These are phyloP conservation scores for Venturia asperata DNA, from an alignment of 2,329 filamentous ascomycete genomes.

Conservation along the genomic window DNA sequence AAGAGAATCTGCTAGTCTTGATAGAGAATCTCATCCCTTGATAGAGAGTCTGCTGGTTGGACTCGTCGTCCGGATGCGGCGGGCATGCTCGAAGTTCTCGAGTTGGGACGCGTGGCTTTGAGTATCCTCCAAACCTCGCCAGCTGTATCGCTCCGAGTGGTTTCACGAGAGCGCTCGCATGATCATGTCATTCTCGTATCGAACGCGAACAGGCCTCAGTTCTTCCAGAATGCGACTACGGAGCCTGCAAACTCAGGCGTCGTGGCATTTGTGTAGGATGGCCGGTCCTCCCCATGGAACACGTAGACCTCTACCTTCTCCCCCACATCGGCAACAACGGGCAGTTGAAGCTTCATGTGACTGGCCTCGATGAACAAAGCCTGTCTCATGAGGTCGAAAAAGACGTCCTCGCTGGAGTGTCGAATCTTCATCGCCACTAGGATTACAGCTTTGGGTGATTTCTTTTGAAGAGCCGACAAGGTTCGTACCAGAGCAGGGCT, in stretches of 20 bases:
- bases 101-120: neutral
- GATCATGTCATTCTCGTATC: too few relatives aligned
- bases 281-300: constrained; percentile 15
- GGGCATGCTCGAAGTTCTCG: too few relatives aligned
- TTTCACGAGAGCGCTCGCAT: too few relatives aligned
- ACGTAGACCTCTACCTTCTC: constrained; percentile 15
- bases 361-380: constrained; percentile 25
- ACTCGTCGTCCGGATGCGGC: too few relatives aligned
- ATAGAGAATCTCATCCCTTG: too few relatives aligned
- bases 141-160: too few relatives aligned
- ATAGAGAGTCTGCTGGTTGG: too few relatives aligned
- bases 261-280: constrained; percentile 8
- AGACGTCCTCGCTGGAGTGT: constrained; percentile 58
- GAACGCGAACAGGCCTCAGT: neutral
- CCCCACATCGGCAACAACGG: neutral
- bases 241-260: neutral
- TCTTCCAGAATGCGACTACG: neutral
- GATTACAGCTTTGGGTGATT: constrained; percentile 45
- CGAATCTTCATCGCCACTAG: constrained; percentile 60
- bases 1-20: too few relatives aligned
- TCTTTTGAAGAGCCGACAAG: constrained; percentile 41
- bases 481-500: constrained; percentile 56
- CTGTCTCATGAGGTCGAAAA: constrained; percentile 50
- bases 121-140: neutral
- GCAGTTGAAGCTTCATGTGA: constrained; percentile 11